Evolutionary conservation across 2,329 filamentous ascomycete species (phyloP), one percentile per base, ranked within the genome.

Genomic region (Neofusicoccum sp.): DNA sequence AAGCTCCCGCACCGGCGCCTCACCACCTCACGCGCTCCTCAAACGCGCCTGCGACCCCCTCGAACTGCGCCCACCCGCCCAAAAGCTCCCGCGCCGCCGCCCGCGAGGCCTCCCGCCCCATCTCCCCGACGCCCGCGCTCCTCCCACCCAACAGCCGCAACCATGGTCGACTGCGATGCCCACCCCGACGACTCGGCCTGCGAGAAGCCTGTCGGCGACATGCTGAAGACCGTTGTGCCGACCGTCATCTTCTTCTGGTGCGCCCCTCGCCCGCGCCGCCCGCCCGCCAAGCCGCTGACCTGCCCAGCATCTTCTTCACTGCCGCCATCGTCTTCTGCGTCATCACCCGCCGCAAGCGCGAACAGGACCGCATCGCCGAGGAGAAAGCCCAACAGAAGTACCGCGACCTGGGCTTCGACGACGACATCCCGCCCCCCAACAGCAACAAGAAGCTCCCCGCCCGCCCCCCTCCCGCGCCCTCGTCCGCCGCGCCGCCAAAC

Each of bases 81-180:
- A 24, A 43, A 20, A 7, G n/a, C 40, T 24, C 26, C 24, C 47
- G 34, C 41, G 36, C 36, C 51, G 33, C 51, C 51, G 51, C 49
- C 34, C 36, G 33, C 36, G 36, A 16, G 11, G 36, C 49, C 34
- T 14, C 6, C 11, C 16, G 16, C 49, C 48, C 4, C 51, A 14
- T 4, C 36, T 11, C 9, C 1, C 51, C 24, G 16, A 54, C 36
- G 36, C 51, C 41, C 14, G 36, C 16, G 4, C 45, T 16, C 30
- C 31, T 47, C 43, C 28, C 40, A 20, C 3, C 30, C 28, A 33
- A 2, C 30, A 12, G 11, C n/a, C 45, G 16, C 48, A 24, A 24
- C 36, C 51, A 56, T 56, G 51, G 51, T 56, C 34, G 51, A 56
- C 38, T 56, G 51, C 51, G 51, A 56, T n/a, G 3, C 26, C n/a